Base-by-base conservation (phyloP, 2,329 filamentous ascomycete genomes). In the Exophiala oligosperma region DNA sequence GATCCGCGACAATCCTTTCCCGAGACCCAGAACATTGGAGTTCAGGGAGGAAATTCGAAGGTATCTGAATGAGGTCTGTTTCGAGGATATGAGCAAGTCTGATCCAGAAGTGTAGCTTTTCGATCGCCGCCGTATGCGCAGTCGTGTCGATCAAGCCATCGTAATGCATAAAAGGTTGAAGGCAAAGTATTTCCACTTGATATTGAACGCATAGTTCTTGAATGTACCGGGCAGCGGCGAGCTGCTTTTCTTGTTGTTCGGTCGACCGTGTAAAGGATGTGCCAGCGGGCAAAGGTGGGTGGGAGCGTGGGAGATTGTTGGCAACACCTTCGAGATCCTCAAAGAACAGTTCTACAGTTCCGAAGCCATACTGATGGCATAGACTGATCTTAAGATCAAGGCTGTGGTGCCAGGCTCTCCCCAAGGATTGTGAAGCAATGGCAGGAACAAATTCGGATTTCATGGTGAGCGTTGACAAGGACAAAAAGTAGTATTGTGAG, bases 361-460 rank as follows among this genome's bases (percentile, higher is more conserved):
- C 72, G 69, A 91, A 84, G 21, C 85, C 86, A 65, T 88, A 80
- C 54, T 79, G 76, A 4, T 82, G 77, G 8, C 89, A 89, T 75
- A 85, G 82, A 69, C 86, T 79, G 49, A 93, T 81, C 69, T 92
- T 93, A 68, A 82, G 75, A 1, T 79, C 72, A 23, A 93, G 78
- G 28, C 79, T 77, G 72, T 93, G 90, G 62, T 88, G 84, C 69
- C 87, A 87, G 67, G 84, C 85, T 43, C 88, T 85, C 43, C 90
- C 89, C 1, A 93, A 80, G 49, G 88, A 92, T 81, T 92, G 90
- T 62, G 88, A 89, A 57, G 86, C 86, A 69, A 93, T 92, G 40
- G 81, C 88, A 63, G 87, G 81, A 9, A 64, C 58, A 54, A 63
- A 67, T 44, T 48, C 50, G 23, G 55, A 23, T 46, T 53, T 48